phyloP scores from a whole-genome alignment of 2,329 filamentous ascomycete species.

The Parastagonospora avenae region DNA sequence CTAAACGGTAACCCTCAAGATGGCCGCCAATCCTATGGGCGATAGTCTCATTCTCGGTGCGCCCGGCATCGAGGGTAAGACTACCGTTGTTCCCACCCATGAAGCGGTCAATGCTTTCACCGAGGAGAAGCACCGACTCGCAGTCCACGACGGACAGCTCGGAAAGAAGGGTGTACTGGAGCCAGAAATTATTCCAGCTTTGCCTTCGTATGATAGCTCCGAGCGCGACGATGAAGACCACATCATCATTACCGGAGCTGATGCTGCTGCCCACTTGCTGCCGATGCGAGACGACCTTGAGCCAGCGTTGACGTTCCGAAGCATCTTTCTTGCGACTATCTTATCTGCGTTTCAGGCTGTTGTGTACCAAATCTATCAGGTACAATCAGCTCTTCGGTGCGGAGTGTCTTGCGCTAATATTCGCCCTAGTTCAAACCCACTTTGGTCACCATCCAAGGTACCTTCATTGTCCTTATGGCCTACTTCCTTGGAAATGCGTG shows the following conservation, averaged over 20 bases:
- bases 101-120: constrained; percentile 15
- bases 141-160: constrained; percentile 1
- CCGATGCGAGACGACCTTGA: constrained; percentile 17
- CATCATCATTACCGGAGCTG: constrained; percentile 19
- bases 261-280: constrained; percentile 19
- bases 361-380: constrained; percentile 19
- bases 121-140: constrained; percentile 15
- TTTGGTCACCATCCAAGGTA: constrained; percentile 17
- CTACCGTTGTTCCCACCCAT: constrained; percentile 10
- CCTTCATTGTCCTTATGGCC: constrained; percentile 20
- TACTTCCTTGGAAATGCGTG: constrained; percentile 18
- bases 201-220: constrained; percentile 9
- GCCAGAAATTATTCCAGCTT: constrained; percentile 14
- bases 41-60: constrained; percentile 14
- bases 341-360: constrained; percentile 19
- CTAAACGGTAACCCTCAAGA: not conserved
- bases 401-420: not conserved
- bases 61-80: constrained; percentile 16
- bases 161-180: constrained; percentile 12
- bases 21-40: constrained; percentile 17
- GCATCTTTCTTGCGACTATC: constrained; percentile 13
- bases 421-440: constrained; percentile 18
- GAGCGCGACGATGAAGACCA: constrained; percentile 11
- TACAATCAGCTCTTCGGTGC: not conserved
- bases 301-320: constrained; percentile 14